Conservation (phyloP, 1,284 basidiomycete species). For the Mycena sp. region DNA sequence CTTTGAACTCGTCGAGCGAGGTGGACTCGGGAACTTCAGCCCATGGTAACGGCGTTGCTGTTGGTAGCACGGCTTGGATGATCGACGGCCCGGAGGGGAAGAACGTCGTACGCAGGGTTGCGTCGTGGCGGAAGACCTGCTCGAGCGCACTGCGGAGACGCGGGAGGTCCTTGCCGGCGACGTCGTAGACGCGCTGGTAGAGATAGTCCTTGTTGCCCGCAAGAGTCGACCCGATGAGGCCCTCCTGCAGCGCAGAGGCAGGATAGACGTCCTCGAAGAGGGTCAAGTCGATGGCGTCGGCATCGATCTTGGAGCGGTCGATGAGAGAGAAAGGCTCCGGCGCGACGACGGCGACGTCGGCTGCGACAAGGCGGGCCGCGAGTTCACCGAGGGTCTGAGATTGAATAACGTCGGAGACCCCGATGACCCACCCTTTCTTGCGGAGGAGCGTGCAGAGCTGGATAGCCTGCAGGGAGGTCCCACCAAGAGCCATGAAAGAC, state of each 20-base stretch:
- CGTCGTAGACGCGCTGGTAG: constrained; percentile 13
- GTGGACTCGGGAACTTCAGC: neutral
- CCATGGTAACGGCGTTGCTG: constrained; percentile 7
- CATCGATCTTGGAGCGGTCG: neutral
- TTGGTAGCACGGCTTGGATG: neutral
- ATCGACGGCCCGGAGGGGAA: constrained; percentile 6
- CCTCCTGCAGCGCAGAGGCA: constrained; percentile 8
- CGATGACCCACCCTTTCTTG: constrained; percentile 8
- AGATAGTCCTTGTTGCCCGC: constrained; percentile 13
- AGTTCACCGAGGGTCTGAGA: neutral
- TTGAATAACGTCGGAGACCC: constrained; percentile 9
- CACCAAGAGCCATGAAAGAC: constrained; percentile 5
- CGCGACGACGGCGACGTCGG: neutral
- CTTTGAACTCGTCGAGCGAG: constrained; percentile 1
- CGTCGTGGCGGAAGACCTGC: constrained; percentile 2
- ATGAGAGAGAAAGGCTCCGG: constrained; percentile 7
- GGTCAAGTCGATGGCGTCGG: neutral
- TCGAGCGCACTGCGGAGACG: neutral
- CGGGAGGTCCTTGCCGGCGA: neutral
- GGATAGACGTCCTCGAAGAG: constrained; percentile 11
- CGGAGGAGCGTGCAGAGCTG: constrained; percentile 8
- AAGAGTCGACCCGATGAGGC: constrained; percentile 4
- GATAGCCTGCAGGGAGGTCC: constrained; percentile 12
- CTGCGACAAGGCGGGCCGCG: neutral
- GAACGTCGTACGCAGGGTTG: constrained; percentile 9